Conservation (phyloP, 371 early-diverging fungal species). For the Haplosporangium sp. region DNA sequence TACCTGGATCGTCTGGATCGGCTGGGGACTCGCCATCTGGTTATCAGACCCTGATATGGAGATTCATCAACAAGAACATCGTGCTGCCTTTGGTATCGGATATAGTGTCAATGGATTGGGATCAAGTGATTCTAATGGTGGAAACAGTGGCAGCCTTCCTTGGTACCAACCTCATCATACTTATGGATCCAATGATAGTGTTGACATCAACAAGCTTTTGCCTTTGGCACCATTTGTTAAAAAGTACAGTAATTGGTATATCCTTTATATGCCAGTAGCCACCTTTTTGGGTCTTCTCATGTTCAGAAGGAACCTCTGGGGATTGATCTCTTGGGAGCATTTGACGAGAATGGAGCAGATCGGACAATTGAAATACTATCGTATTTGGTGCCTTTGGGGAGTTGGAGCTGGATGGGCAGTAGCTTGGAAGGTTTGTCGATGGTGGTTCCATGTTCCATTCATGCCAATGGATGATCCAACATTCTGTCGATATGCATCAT, state of each 20-base stretch:
- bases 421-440: conserved; percentile 57
- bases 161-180: conserved; percentile 40
- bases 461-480: conserved; percentile 61
- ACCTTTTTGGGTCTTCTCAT: conserved; percentile 66
- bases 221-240: conserved; percentile 56
- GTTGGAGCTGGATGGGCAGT: conserved; percentile 72
- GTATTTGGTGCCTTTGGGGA: conserved; percentile 70
- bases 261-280: conserved; percentile 53
- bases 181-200: conserved; percentile 10
- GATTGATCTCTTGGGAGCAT: conserved; percentile 73
- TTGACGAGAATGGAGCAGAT: conserved; percentile 62
- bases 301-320: conserved; percentile 76
- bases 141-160: not conserved
- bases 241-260: conserved; percentile 52
- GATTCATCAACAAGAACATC: conserved; percentile 48
- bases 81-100: conserved; percentile 58
- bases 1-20: conserved; percentile 73
- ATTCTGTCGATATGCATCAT: conserved; percentile 59
- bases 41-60: conserved; percentile 54
- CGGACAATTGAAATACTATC: conserved; percentile 58
- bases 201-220: conserved; percentile 37
- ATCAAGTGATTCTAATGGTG: not conserved
- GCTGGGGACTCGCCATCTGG: conserved; percentile 68
- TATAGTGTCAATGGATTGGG: conserved; percentile 11
- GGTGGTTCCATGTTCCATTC: conserved; percentile 56